Base-by-base conservation (phyloP, 2,329 filamentous ascomycete genomes). In the Hirsutella rhossiliensis region DNA sequence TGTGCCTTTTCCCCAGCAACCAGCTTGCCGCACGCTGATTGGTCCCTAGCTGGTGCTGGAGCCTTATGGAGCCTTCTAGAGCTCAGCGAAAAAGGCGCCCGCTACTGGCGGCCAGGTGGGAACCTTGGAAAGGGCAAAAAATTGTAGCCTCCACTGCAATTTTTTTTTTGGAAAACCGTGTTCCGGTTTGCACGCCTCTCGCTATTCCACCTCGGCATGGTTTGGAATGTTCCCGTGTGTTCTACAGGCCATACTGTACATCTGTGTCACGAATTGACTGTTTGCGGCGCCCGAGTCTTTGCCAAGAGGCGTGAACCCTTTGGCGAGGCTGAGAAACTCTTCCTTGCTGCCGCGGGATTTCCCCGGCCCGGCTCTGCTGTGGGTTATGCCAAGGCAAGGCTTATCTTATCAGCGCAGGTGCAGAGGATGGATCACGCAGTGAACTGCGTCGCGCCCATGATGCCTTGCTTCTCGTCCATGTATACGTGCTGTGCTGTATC, bases 11-110 rank as follows among this genome's bases (percentile, higher is more conserved):
- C 52, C 53, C 50, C 49, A 46, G 52, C 54, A 54, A 52, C 52
- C 30, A 41, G 23, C 9, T 19, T 30, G 38, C 38, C 40, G 38
- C 17, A 19, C 48, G 41, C 47, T 59, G 56, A 58, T 59, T 59
- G 56, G 50, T 43, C 46, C 47, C 45, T 38, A 32, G 41, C 8
- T 29, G 40, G 37, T 45, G 44, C 50, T 43, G 42, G 23, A 36
- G 44, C 20, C 17, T 20, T 40, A 43, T 55, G 50, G 56, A 58
- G 51, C 48, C 50, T 57, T 58, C 55, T 52, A 55, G 55, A 46
- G 47, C 23, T 29, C n/a, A 15, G 12, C 23, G 38, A 11, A n/a
- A 36, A 15, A 11, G 15, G 34, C 13, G 34, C 34, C 34, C 34
- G 34, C 34, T 36, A 36, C 15, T 17, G n/a, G 17, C 5, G 34